A percentile compares a stretch with the other conserved stretches of the same genome.
phyloP scores from a whole-genome alignment of 2,329 filamentous ascomycete genomes.

The Alternaria sp. region DNA sequence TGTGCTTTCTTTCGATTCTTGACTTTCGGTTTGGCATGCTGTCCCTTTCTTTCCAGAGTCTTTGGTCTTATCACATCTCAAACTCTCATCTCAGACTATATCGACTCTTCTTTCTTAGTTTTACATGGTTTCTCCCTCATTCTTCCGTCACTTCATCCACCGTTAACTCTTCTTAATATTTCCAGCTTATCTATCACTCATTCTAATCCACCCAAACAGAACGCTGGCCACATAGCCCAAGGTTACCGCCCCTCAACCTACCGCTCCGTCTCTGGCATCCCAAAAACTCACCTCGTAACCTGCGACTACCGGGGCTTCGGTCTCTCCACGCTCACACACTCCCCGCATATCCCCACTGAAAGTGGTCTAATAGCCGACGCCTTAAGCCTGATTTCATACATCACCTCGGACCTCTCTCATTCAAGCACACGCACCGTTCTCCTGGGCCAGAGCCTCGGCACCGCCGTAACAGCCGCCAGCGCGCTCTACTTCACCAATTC shows the following conservation, averaged over 20 bases:
- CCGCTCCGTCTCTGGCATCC: slow-evolving; percentile 73
- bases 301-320: slow-evolving; percentile 93
- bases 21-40: background rate
- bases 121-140: background rate
- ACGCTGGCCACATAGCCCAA: slow-evolving; percentile 85
- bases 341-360: slow-evolving; percentile 68
- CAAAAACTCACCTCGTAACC: slow-evolving; percentile 77
- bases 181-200: slow-evolving; percentile 19
- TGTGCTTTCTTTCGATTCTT: background rate
- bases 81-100: background rate
- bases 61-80: background rate
- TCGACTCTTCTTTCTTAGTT: background rate
- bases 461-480: slow-evolving; percentile 78
- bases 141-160: background rate
- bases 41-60: background rate
- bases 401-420: slow-evolving; percentile 68
- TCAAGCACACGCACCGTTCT: slow-evolving; percentile 76
- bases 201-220: slow-evolving; percentile 56
- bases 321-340: slow-evolving; percentile 70
- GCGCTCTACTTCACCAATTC: slow-evolving; percentile 69
- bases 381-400: slow-evolving; percentile 74
- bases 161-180: background rate
- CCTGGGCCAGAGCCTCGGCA: slow-evolving; percentile 86
- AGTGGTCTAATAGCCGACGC: slow-evolving; percentile 81
- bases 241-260: slow-evolving; percentile 77